Evolutionary conservation across 148 eudicot genomes (phyloP).

Genomic region (Vaccinium macrocarpon): DNA sequence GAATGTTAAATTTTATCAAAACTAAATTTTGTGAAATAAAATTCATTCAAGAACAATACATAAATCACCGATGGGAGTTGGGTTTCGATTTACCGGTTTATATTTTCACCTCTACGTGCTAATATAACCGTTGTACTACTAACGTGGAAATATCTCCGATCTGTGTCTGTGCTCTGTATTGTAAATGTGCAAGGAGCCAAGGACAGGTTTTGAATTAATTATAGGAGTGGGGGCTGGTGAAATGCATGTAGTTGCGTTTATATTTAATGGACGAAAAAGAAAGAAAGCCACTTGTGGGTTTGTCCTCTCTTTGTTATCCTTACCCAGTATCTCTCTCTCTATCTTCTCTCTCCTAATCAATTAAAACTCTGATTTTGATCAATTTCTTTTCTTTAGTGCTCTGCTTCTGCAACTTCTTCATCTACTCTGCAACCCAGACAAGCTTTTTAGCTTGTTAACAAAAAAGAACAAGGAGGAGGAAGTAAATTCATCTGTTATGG

Average conservation of each 20-base stretch:
- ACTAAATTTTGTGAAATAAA: too few species aligned
- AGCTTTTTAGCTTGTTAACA: not conserved
- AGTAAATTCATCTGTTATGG: slow-evolving; percentile 22
- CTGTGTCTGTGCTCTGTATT: not conserved
- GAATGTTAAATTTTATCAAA: too few species aligned
- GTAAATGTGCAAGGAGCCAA: slow-evolving; percentile 1
- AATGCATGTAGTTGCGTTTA: slow-evolving; percentile 14
- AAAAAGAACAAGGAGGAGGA: not conserved
- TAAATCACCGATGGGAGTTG: too few species aligned
- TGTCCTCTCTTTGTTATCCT: slow-evolving; percentile 23
- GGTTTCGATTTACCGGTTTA: too few species aligned
- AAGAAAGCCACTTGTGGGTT: slow-evolving; percentile 35
- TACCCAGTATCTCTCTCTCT: slow-evolving; percentile 2
- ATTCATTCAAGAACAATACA: too few species aligned
- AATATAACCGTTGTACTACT: not conserved
- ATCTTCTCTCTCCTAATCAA: slow-evolving; percentile 29
- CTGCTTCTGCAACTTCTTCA: slow-evolving; percentile 23
- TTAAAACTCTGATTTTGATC: slow-evolving; percentile 30
- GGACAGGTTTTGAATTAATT: not conserved
- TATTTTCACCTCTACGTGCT: not conserved
- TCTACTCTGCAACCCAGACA: not conserved
- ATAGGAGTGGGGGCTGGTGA: slow-evolving; percentile 12
- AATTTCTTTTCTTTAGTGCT: slow-evolving; percentile 25
- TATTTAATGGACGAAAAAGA: slow-evolving; percentile 29
- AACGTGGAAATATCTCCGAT: not conserved